Percentiles rank a stretch among this genome's conserved stretches.
These are phyloP conservation scores for Thielaviopsis euricoi DNA, from an alignment of 2,329 filamentous ascomycete genomes.

Conservation along the genomic window DNA sequence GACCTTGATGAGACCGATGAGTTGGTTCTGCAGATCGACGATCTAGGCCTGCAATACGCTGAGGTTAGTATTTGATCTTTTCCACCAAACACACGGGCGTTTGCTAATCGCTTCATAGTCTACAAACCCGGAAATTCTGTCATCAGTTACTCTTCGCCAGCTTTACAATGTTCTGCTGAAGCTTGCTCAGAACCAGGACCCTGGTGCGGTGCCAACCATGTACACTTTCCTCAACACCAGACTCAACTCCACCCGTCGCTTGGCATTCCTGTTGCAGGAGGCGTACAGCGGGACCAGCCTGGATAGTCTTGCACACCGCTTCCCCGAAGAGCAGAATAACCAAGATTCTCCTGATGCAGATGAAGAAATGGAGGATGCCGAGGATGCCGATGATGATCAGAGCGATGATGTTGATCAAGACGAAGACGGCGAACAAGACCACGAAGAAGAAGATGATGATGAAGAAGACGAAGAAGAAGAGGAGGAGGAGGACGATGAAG, in stretches of 20 bases:
- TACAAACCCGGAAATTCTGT: conserved; percentile 19
- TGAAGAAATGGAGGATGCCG: conserved; percentile 13
- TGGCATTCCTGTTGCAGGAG: conserved; percentile 25
- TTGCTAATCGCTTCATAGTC: conserved; percentile 21
- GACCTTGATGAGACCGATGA: conserved; percentile 31
- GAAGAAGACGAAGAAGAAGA: conserved; percentile 12
- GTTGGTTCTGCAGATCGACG: conserved; percentile 33
- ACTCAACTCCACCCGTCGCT: conserved; percentile 23
- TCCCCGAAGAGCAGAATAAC: conserved; percentile 17
- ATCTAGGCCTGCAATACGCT: conserved; percentile 35
- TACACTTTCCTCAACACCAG: conserved; percentile 27
- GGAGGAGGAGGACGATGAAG: conserved; percentile 12
- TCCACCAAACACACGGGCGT: not conserved
- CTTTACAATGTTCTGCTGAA: conserved; percentile 27
- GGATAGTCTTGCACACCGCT: conserved; percentile 25
- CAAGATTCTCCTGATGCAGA: conserved; percentile 16
- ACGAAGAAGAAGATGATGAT: conserved; percentile 7
- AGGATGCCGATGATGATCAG: conserved; percentile 14
- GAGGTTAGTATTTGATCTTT: conserved; percentile 23
- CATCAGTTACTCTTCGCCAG: conserved; percentile 23
- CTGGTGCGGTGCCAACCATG: conserved; percentile 22
- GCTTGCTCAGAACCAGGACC: conserved; percentile 27
- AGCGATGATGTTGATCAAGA: conserved; percentile 8
- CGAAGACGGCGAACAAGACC: conserved; percentile 13
- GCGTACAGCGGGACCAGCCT: conserved; percentile 25